Conservation (phyloP, 78 protist species). For the Dictyostelium firmibasis region DNA sequence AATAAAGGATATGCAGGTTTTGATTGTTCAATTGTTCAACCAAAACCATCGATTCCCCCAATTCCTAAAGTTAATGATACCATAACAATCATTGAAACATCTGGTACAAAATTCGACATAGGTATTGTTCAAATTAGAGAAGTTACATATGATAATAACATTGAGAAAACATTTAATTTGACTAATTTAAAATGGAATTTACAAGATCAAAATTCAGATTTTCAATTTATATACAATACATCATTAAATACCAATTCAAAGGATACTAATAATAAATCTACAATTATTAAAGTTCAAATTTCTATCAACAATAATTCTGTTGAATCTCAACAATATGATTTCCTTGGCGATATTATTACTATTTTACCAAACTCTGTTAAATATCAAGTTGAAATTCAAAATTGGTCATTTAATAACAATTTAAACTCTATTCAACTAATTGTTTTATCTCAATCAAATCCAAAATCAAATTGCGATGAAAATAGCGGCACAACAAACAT, state of each 20-base stretch:
- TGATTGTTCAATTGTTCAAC: not conserved
- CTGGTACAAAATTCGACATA: not conserved
- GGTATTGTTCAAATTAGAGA: not conserved
- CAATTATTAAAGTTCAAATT: not conserved
- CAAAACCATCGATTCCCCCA: not conserved
- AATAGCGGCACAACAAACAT: not conserved
- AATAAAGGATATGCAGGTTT: not conserved
- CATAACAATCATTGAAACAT: not conserved
- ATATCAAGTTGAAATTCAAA: not conserved
- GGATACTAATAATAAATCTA: not conserved
- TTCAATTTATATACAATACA: not conserved
- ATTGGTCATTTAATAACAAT: not conserved
- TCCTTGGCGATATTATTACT: constrained; percentile 26
- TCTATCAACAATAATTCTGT: not conserved
- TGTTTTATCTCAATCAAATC: not conserved
- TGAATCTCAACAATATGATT: not conserved
- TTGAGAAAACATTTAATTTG: not conserved
- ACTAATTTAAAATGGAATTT: not conserved
- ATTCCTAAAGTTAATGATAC: not conserved
- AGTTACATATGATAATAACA: not conserved
- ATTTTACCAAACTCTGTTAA: constrained; percentile 26
- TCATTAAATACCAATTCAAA: not conserved
- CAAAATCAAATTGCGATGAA: not conserved
- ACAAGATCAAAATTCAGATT: not conserved
- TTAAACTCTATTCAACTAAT: not conserved